Conservation (phyloP, 164 flowering plant genomes). For the Echeveria elegans region DNA sequence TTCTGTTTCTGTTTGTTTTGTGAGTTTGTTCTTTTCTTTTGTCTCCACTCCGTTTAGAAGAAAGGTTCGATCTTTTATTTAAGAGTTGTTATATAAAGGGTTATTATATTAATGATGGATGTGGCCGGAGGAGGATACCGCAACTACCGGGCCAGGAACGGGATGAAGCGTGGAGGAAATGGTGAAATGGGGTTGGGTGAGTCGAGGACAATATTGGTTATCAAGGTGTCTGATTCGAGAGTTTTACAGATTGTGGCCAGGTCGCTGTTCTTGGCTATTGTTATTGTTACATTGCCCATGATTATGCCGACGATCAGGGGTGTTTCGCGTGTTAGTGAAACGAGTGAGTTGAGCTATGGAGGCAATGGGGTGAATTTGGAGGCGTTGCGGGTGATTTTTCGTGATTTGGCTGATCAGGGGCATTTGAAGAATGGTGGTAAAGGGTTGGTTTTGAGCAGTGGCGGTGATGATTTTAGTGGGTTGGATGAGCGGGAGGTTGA, state of each 20-base stretch:
- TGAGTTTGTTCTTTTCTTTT: not conserved
- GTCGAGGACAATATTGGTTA: slow-evolving; percentile 18
- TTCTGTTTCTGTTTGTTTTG: not conserved
- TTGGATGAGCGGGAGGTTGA: slow-evolving; percentile 11
- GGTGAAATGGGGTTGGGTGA: slow-evolving; percentile 10
- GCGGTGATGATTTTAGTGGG: slow-evolving; percentile 12
- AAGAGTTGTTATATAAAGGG: too few relatives aligned
- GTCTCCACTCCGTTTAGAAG: not conserved
- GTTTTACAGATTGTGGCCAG: slow-evolving; percentile 35
- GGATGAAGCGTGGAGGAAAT: slow-evolving; percentile 9
- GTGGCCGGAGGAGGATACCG: slow-evolving; percentile 7
- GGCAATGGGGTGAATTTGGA: slow-evolving; percentile 9
- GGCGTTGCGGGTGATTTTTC: not conserved
- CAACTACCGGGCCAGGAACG: slow-evolving; percentile 9
- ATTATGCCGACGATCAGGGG: slow-evolving; percentile 16
- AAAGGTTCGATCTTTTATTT: not conserved
- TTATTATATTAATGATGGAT: not conserved
- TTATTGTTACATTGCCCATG: slow-evolving; percentile 33
- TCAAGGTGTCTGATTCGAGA: slow-evolving; percentile 29
- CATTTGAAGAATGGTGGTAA: slow-evolving; percentile 20
- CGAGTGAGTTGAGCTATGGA: not conserved
- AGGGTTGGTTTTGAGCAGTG: slow-evolving; percentile 23
- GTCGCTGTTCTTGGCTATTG: slow-evolving; percentile 32
- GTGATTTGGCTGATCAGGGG: not conserved
- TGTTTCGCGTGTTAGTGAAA: not conserved